Base-by-base conservation (phyloP, 225 moss, liverwort and hornwort species). In the Rhytidiadelphus loreus region DNA sequence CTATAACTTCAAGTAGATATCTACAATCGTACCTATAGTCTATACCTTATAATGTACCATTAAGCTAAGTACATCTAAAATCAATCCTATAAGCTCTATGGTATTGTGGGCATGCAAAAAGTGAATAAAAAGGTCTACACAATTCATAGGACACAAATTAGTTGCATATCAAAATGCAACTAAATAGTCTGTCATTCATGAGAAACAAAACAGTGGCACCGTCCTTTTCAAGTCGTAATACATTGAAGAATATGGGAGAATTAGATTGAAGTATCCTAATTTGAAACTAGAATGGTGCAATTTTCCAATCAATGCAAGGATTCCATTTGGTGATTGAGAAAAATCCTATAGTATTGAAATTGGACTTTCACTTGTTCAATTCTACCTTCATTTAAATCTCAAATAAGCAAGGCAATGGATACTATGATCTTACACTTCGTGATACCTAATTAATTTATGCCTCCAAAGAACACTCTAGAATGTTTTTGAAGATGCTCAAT, bases 1-100 rank as follows among this genome's bases (percentile, higher is more conserved):
- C 24, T 15, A 37, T 24, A 77, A 55, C 3, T 23, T 76, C 9
- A 22, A 22, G 9, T 33, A 22, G 5, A 77, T 24, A 52, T 50
- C 21, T 3, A 32, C 6, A 77, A 53, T 35, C 1, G 2, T 77
- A 48, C 3, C 0, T 12, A 0, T 41, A 41, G 5, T 70, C 3
- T 12, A 37, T 16, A 7, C 19, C 7, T 48, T 0, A 41, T 18
- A 18, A 24, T 19, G 2, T 41, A 33, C 8, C 6, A 24, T n/a
- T 37, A 25, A 24, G 4, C 4, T 25, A 24, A 77, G 2, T 55
- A 55, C 25, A 56, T n/a, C 25, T 22, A 5, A 76, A 1, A 52
- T 11, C 52, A 35, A 76, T 35, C 35, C 1, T 22, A 22, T 52
- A 53, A 35, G 8, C 8, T 33, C 22, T 35, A 1, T 32, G 1